Conservation (phyloP, 306 rosid species). For the Sphenostylis stenocarpa region DNA sequence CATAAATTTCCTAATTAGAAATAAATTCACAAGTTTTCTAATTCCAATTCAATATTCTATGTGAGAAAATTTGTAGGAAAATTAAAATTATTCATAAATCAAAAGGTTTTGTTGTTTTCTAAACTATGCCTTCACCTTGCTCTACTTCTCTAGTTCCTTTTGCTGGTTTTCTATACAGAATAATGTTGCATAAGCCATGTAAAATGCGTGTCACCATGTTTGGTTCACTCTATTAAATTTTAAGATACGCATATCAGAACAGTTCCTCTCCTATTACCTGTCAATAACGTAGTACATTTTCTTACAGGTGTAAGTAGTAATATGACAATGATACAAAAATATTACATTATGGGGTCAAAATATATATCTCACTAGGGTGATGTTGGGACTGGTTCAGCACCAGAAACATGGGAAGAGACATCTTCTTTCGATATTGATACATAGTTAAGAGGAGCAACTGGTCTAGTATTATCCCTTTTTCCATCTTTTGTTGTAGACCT, state of each 20-base stretch:
- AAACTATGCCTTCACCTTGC: too few species aligned
- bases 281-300: too few species aligned
- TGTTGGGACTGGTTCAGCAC: slow-evolving; percentile 58
- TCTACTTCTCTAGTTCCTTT: too few species aligned
- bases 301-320: too few species aligned
- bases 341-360: slow-evolving; percentile 31
- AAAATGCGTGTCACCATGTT: too few species aligned
- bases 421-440: slow-evolving; percentile 81
- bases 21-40: background rate
- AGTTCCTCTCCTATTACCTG: too few species aligned
- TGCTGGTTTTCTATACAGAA: too few species aligned
- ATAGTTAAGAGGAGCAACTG: slow-evolving; percentile 65
- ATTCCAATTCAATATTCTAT: background rate
- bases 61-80: background rate
- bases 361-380: slow-evolving; percentile 46
- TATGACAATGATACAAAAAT: too few species aligned
- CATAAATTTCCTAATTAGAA: background rate
- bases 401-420: slow-evolving; percentile 70
- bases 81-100: too few species aligned
- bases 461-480: slow-evolving; percentile 62
- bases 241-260: slow-evolving; percentile 50
- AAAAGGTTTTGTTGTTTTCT: too few species aligned
- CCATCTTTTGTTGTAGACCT: slow-evolving; percentile 66
- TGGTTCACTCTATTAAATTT: too few species aligned
- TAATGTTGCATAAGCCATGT: too few species aligned